These are phyloP conservation scores for Sanghuangporus weigelae DNA, from an alignment of 1,284 basidiomycete species.

Conservation along the genomic window DNA sequence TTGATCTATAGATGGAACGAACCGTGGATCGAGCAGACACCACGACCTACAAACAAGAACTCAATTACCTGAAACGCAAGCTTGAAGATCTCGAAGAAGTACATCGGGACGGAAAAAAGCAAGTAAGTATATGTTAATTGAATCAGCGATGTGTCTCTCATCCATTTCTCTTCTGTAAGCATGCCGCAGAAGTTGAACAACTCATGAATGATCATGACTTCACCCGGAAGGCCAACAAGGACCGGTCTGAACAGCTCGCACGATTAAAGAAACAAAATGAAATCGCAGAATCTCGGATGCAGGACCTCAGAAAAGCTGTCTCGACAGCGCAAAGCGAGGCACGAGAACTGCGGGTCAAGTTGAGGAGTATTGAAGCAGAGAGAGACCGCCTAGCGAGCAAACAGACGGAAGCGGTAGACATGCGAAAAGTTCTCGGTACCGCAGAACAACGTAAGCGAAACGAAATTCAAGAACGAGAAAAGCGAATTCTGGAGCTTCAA, in stretches of 20 bases:
- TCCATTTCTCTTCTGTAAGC: conserved; percentile 33
- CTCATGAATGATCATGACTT: conserved; percentile 51
- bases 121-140: conserved; percentile 35
- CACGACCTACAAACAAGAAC: conserved; percentile 16
- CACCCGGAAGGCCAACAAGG: conserved; percentile 41
- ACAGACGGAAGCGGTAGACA: conserved; percentile 45
- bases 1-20: not conserved
- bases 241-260: conserved; percentile 51
- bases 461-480: conserved; percentile 50
- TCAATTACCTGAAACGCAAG: conserved; percentile 46
- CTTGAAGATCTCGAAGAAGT: conserved; percentile 62
- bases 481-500: conserved; percentile 51
- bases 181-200: conserved; percentile 52
- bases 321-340: conserved; percentile 51
- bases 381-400: conserved; percentile 45
- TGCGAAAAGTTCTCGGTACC: conserved; percentile 45
- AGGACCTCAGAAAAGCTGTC: conserved; percentile 52
- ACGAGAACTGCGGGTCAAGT: conserved; percentile 54
- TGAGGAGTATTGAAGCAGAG: conserved; percentile 58
- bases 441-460: conserved; percentile 47
- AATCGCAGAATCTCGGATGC: conserved; percentile 45
- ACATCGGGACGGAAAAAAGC: conserved; percentile 61
- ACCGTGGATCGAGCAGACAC: not conserved
- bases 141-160: not conserved
- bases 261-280: conserved; percentile 61